Percentiles rank a stretch among this genome's conserved stretches.
Conservation (phyloP, 495 filamentous ascomycete genomes). For the Tuber magnatum region DNA sequence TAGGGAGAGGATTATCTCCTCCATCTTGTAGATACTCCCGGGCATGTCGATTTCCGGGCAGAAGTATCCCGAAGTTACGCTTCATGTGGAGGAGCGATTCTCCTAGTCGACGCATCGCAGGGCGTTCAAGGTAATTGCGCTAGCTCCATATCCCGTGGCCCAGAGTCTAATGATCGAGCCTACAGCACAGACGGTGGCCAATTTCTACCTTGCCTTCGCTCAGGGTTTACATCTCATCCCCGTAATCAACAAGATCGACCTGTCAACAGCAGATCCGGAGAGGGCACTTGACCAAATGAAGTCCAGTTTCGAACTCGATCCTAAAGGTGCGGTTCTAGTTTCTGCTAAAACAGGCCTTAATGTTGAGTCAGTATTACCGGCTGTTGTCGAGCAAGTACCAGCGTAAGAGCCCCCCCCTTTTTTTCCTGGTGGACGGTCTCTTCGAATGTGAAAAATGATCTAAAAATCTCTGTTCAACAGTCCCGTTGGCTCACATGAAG, state of each 20-base stretch:
- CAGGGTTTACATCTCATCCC: slow-evolving; percentile 81
- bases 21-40: slow-evolving; percentile 93
- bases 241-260: slow-evolving; percentile 92
- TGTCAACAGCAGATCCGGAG: slow-evolving; percentile 76
- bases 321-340: slow-evolving; percentile 69
- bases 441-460: neutral
- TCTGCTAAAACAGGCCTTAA: slow-evolving; percentile 92
- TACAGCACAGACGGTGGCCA: slow-evolving; percentile 58
- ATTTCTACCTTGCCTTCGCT: slow-evolving; percentile 94
- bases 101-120: slow-evolving; percentile 70
- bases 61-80: slow-evolving; percentile 94
- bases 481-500: slow-evolving; percentile 44
- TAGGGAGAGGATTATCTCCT: slow-evolving; percentile 81
- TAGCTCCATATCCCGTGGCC: neutral
- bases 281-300: slow-evolving; percentile 79
- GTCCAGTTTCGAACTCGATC: slow-evolving; percentile 78
- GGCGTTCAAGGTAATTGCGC: slow-evolving; percentile 38
- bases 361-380: slow-evolving; percentile 70
- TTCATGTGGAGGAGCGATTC: slow-evolving; percentile 83
- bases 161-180: slow-evolving; percentile 12
- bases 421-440: neutral
- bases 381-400: slow-evolving; percentile 76
- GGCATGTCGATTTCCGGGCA: slow-evolving; percentile 94
- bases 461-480: slow-evolving; percentile 38
- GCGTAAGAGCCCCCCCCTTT: slow-evolving; percentile 45